These are phyloP conservation scores for Xylariomycetidae sp. DNA, from an alignment of 2,329 filamentous ascomycete genomes.

Conservation along the genomic window DNA sequence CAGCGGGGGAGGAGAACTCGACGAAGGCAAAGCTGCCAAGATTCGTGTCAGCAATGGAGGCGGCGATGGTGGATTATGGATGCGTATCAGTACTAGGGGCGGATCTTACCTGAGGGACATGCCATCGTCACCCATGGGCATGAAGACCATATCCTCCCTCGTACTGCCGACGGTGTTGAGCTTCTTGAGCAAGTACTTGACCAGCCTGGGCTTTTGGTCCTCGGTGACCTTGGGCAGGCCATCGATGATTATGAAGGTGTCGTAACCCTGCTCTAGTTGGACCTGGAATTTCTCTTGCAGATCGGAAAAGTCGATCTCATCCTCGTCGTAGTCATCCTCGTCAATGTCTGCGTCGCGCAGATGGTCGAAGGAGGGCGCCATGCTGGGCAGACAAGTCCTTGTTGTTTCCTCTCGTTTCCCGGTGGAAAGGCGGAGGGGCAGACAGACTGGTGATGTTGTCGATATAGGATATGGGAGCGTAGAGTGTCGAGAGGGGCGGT, in stretches of 20 bases:
- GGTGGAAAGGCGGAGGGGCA: too few relatives aligned
- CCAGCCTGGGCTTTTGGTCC: constrained; percentile 87
- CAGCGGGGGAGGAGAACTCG: constrained; percentile 86
- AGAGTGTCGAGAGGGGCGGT: too few relatives aligned
- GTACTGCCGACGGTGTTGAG: constrained; percentile 80
- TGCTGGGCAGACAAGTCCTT: constrained; percentile 56
- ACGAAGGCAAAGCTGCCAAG: constrained; percentile 91
- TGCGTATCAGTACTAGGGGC: not conserved
- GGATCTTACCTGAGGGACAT: constrained; percentile 74
- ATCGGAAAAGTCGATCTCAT: constrained; percentile 93
- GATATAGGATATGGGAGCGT: too few relatives aligned
- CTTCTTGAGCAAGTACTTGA: constrained; percentile 95
- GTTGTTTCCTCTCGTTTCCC: too few relatives aligned
- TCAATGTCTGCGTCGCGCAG: constrained; percentile 86
- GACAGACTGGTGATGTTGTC: constrained; percentile 2
- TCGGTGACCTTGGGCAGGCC: constrained; percentile 85
- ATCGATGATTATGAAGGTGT: constrained; percentile 94
- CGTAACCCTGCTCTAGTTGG: constrained; percentile 89
- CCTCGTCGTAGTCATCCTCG: constrained; percentile 81
- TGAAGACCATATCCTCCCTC: constrained; percentile 82
- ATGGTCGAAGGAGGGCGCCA: constrained; percentile 92
- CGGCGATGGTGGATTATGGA: too few relatives aligned
- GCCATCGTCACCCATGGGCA: constrained; percentile 86
- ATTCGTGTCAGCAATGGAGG: too few relatives aligned
- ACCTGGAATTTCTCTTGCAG: constrained; percentile 93